Evolutionary conservation across 164 flowering plant genomes (phyloP).

Genomic region (Aristolochia californica): DNA sequence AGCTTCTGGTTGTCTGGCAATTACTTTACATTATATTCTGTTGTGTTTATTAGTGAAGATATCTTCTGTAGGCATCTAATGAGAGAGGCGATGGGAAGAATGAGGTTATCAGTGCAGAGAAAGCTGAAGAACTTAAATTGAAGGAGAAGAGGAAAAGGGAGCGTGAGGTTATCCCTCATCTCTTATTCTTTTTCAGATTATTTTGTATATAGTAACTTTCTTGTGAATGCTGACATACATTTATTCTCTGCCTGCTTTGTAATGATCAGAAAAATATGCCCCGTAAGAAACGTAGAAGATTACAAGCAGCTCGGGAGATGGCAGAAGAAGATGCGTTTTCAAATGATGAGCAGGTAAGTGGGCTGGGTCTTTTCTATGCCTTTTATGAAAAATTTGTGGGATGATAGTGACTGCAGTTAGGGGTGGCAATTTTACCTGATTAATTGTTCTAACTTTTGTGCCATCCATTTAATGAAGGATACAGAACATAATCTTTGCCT

Average conservation of each 20-base stretch:
- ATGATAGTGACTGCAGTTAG: neutral
- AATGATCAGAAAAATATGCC: constrained; percentile 66
- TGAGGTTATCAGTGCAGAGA: constrained; percentile 67
- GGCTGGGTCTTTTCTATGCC: neutral
- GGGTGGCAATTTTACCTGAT: neutral
- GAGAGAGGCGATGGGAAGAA: constrained; percentile 31
- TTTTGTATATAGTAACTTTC: neutral
- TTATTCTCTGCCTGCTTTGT: neutral
- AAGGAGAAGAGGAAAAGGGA: constrained; percentile 80
- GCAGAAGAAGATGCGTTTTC: constrained; percentile 52
- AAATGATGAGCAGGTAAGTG: constrained; percentile 21
- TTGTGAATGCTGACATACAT: neutral
- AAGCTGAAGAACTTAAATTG: constrained; percentile 73
- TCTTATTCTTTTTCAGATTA: neutral
- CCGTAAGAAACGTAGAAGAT: constrained; percentile 70
- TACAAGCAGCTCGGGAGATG: constrained; percentile 84
- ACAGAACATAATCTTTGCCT: too few species aligned
- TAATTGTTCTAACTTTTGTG: too few species aligned
- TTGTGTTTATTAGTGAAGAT: too few species aligned
- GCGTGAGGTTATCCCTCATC: constrained; percentile 1
- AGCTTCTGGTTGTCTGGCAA: neutral
- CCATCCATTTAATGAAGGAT: too few species aligned
- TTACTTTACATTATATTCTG: neutral
- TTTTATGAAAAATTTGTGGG: neutral
- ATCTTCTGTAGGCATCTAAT: constrained; percentile 30